Evolutionary conservation across 768 basidiomycete species (phyloP), one percentile per base, ranked within the genome.

Genomic region (Agrocybe pediades): DNA sequence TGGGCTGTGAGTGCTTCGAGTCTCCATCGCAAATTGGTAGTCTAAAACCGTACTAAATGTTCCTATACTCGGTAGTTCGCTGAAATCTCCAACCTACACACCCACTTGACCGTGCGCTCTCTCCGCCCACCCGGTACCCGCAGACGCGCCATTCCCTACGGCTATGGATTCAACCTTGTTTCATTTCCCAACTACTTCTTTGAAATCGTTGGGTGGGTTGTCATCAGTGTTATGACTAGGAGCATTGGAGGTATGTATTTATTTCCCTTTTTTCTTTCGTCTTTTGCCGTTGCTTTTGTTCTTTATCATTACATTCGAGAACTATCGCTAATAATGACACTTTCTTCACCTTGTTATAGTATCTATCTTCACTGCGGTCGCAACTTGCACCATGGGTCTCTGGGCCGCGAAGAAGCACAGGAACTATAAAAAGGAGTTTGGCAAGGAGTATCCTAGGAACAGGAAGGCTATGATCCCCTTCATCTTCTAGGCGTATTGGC

Each of bases 141-240:
- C 54, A 82, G 79, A 51, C 88, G 96, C 44, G 87, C 81, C n/a
- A 88, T 97, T 60, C 97, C 97, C 0, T 72, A 77, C n/a, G 96
- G 97, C 21, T 96, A 94, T 59, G 95, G 95, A 6, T 99, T 98
- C 74, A 76, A 84, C 49, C 71, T 83, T n/a, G 81, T 95, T 36
- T 89, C 92, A 6, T 90, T 83, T 75, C 93, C 96, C 15, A 98
- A 99, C 70, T 99, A 99, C 74, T 86, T 91, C 67, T 98, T 95
- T 64, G 97, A 99, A 72, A 79, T 74, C 7, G 55, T 96, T 21
- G 87, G 74, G 0, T 97, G 96, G 92, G 63, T 76, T 3, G 74
- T 80, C 15, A 77, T 97, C 46, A 79, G 79, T 20, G 75, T 76
- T 19, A 86, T 98, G 85, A 94, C 94, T 2, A 82, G 86, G 25